Conservation (phyloP, 2,329 filamentous ascomycete genomes). For the Cucurbitaria berberidis region DNA sequence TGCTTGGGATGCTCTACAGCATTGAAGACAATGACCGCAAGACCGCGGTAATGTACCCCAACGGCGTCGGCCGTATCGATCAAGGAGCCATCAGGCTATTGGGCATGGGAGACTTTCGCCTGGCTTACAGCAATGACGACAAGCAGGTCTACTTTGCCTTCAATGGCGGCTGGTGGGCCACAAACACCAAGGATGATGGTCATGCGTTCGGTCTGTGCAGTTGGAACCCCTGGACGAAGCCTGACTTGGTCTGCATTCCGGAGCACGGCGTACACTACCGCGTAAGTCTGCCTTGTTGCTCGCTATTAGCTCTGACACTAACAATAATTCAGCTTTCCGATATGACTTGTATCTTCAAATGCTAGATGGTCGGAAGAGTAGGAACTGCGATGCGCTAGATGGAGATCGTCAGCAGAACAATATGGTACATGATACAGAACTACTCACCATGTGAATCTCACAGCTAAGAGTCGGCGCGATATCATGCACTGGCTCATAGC, state of each 20-base stretch:
- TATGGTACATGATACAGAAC: background rate
- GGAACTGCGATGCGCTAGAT: background rate
- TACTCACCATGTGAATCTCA: background rate
- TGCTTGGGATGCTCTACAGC: slow-evolving; percentile 5
- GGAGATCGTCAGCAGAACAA: background rate
- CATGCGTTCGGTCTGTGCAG: background rate
- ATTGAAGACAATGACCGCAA: slow-evolving; percentile 4
- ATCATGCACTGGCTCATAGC: background rate
- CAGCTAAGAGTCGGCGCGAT: background rate
- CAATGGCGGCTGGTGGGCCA: slow-evolving; percentile 5
- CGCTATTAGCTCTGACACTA: background rate
- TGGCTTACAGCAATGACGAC: background rate
- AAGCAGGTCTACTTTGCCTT: slow-evolving; percentile 2
- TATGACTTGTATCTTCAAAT: slow-evolving; percentile 4
- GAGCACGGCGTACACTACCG: background rate
- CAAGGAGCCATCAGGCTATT: background rate
- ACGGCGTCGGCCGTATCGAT: slow-evolving; percentile 5
- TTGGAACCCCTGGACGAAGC: slow-evolving; percentile 1
- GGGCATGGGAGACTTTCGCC: slow-evolving; percentile 1
- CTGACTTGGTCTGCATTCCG: background rate
- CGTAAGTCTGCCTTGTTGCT: background rate
- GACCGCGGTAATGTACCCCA: background rate
- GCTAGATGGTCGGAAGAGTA: background rate
- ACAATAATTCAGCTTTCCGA: background rate
- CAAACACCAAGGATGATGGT: background rate